Evolutionary conservation across 2,329 filamentous ascomycete genomes (phyloP), one percentile per base, ranked within the genome.

Genomic region (Colletotrichum tamarilloi): DNA sequence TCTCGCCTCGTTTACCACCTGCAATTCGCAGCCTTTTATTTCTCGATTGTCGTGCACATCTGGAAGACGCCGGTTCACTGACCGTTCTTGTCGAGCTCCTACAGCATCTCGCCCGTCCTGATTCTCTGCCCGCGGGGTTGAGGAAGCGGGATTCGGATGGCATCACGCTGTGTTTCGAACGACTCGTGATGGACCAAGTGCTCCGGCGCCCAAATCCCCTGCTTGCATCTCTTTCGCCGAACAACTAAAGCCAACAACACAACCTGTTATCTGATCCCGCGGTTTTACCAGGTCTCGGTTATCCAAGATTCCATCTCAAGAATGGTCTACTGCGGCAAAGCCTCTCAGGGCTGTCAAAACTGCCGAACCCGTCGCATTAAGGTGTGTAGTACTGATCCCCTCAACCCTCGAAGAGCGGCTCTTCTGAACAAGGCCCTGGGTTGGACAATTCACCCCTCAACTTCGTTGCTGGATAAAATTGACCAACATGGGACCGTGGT

Each of bases 301-400:
- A 30, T 30, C 30, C 26, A 49, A 52, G 6, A n/a, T 32, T 52
- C 32, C 22, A 28, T 26, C 42, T 60, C 38, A 42, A 74, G n/a
- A 77, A 89, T 89, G 87, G 87, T 89, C 58, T 89, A 88, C 80
- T 89, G 87, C 76, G 87, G 87, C 57, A 89, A 89, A 79, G 87
- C 87, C 76, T 89, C 87, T 7, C 84, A 87, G 77, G 87, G 87
- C 77, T 89, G 87, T 79, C 83, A 88, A 76, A 86, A 84, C 75
- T 89, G 87, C 77, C 86, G 87, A 68, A 85, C 83, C 46, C 83
- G 87, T 75, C 86, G 87, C 76, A 89, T 89, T 79, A 89, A 89
- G 84, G 87, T 89, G 79, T 71, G 85, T 79, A 73, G 52, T 52
- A 42, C 6, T 16, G 16, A 42, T n/a, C 11, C 65, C 35, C 22